Percentiles rank a stretch among this genome's conserved stretches.
Evolutionary conservation across 306 rosid species (phyloP).

Genomic region (Quercus agrifolia): DNA sequence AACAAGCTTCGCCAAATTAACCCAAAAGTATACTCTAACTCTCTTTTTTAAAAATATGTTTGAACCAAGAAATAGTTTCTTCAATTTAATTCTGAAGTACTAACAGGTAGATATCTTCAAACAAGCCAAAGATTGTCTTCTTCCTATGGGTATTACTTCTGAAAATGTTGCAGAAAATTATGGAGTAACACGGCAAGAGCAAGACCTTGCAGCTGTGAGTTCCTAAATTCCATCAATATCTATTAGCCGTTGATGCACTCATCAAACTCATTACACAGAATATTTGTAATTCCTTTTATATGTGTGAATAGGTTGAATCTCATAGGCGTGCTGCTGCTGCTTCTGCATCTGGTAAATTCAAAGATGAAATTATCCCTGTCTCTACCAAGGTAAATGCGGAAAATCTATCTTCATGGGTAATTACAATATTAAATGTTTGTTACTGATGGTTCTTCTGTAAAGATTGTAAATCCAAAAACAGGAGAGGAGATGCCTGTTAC

Average conservation of each 20-base stretch:
- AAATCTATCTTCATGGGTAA: neutral
- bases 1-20: constrained; percentile 24
- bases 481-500: constrained; percentile 63
- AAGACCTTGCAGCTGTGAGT: constrained; percentile 93
- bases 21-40: constrained; percentile 51
- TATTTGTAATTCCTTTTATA: constrained; percentile 1
- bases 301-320: constrained; percentile 64
- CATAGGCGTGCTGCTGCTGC: constrained; percentile 91
- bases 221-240: constrained; percentile 12
- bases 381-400: constrained; percentile 61
- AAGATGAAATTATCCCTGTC: constrained; percentile 84
- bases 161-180: constrained; percentile 81
- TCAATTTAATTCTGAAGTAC: constrained; percentile 5
- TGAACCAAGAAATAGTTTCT: constrained; percentile 8
- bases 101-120: constrained; percentile 48
- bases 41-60: neutral
- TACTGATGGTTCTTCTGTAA: constrained; percentile 19
- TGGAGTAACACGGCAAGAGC: constrained; percentile 83
- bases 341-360: constrained; percentile 74
- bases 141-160: constrained; percentile 90
- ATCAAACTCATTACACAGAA: neutral
- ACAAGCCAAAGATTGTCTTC: constrained; percentile 85
- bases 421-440: constrained; percentile 5
- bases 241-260: neutral
- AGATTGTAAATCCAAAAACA: constrained; percentile 86